Evolutionary conservation across 805 yeast genomes (phyloP).

Genomic region (Huiozyma sinensis): DNA sequence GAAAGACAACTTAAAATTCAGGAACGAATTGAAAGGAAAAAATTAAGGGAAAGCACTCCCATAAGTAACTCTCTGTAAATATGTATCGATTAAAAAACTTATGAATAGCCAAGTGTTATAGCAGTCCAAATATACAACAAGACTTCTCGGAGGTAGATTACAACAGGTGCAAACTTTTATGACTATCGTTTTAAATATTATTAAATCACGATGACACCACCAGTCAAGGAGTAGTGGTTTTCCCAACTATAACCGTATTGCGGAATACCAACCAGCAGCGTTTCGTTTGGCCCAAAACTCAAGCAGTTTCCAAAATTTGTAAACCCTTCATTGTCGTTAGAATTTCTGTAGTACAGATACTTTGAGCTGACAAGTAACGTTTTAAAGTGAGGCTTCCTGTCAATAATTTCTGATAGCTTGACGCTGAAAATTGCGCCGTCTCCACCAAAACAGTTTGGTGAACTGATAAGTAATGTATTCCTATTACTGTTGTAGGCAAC

Average conservation of each 20-base stretch:
- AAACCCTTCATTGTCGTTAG: constrained; percentile 22
- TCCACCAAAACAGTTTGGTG: constrained; percentile 30
- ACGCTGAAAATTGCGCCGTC: constrained; percentile 39
- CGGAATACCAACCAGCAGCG: constrained; percentile 32
- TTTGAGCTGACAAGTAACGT: neutral
- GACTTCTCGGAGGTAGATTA: neutral
- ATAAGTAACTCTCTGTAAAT: neutral
- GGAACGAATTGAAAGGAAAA: constrained; percentile 17
- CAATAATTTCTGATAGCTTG: constrained; percentile 14
- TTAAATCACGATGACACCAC: constrained; percentile 14
- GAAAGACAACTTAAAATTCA: constrained; percentile 29
- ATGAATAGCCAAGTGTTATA: neutral
- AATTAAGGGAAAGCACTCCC: neutral
- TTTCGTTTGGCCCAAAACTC: constrained; percentile 16
- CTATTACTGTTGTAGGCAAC: constrained; percentile 9
- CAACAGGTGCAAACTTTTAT: neutral
- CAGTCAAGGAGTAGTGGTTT: constrained; percentile 23
- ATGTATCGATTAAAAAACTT: neutral
- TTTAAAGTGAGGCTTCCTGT: too few species aligned
- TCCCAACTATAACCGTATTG: constrained; percentile 27
- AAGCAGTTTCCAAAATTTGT: constrained; percentile 37
- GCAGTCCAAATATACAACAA: neutral
- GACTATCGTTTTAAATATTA: neutral
- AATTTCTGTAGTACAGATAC: neutral
- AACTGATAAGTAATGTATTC: constrained; percentile 28